Conservation (phyloP, 768 basidiomycete species). For the Naganishia antarctica region DNA sequence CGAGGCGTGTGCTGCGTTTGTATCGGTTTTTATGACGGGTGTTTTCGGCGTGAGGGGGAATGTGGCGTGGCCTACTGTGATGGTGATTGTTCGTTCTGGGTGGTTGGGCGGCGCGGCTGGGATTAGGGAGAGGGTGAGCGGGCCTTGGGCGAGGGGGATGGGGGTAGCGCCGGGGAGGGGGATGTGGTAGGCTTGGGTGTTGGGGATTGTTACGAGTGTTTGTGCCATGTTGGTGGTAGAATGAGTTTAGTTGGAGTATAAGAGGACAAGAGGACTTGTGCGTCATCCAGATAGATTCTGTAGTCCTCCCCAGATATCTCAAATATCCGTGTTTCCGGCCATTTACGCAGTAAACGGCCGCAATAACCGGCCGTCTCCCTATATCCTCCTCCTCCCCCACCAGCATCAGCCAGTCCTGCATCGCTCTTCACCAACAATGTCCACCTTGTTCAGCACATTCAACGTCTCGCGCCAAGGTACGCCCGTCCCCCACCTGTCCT, state of each 20-base stretch:
- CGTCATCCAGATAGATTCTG: too few species aligned
- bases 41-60: conserved; percentile 41
- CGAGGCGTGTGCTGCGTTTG: conserved; percentile 40
- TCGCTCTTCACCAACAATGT: background rate
- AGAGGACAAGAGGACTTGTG: too few species aligned
- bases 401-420: too few species aligned
- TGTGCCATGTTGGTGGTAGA: background rate
- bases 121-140: conserved; percentile 38
- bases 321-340: too few species aligned
- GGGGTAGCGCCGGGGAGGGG: conserved; percentile 33
- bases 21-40: conserved; percentile 37
- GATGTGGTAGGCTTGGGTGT: conserved; percentile 39
- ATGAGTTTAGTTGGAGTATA: background rate
- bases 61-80: conserved; percentile 37
- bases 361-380: background rate
- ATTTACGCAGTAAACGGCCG: too few species aligned
- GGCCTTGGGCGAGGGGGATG: conserved; percentile 40
- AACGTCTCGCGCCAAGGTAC: conserved; percentile 37
- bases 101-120: conserved; percentile 40
- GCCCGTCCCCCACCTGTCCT: background rate
- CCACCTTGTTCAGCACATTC: conserved; percentile 38
- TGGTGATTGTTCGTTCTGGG: conserved; percentile 35
- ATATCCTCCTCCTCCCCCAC: background rate
- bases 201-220: conserved; percentile 31
- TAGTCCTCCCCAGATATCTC: too few species aligned